Evolutionary conservation across 2,329 filamentous ascomycete genomes (phyloP).

Genomic region (Parastagonospora avenae): DNA sequence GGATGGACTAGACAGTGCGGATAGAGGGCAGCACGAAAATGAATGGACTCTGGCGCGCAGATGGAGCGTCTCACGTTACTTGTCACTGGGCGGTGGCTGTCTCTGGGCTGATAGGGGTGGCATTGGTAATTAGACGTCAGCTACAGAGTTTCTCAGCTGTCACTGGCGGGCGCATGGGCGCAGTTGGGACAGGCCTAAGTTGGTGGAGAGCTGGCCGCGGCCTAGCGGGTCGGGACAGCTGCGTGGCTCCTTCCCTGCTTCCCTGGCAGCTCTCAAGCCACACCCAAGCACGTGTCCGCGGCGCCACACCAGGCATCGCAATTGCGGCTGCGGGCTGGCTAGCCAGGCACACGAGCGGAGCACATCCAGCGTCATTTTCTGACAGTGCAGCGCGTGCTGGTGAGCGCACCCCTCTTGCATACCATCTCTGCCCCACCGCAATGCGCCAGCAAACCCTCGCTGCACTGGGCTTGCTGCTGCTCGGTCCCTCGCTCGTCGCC

Average conservation of each 20-base stretch:
- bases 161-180: not conserved
- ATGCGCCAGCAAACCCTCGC: slow-evolving; percentile 38
- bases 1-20: slow-evolving; percentile 8
- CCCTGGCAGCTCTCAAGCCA: slow-evolving; percentile 1
- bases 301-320: not conserved
- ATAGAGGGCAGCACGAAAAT: not conserved
- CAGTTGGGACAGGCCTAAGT: too few relatives aligned
- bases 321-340: not conserved
- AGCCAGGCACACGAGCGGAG: slow-evolving; percentile 8
- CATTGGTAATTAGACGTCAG: not conserved
- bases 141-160: slow-evolving; percentile 2
- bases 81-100: too few relatives aligned
- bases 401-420: not conserved
- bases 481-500: slow-evolving; percentile 29
- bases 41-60: not conserved
- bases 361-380: not conserved
- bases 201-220: not conserved
- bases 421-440: slow-evolving; percentile 4
- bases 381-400: slow-evolving; percentile 1
- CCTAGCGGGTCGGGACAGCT: not conserved
- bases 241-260: not conserved
- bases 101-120: not conserved
- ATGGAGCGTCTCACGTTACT: not conserved
- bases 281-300: slow-evolving; percentile 12
- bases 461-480: slow-evolving; percentile 37